Evolutionary conservation across 768 basidiomycete genomes (phyloP).

Genomic region (Pleurotus pulmonarius): DNA sequence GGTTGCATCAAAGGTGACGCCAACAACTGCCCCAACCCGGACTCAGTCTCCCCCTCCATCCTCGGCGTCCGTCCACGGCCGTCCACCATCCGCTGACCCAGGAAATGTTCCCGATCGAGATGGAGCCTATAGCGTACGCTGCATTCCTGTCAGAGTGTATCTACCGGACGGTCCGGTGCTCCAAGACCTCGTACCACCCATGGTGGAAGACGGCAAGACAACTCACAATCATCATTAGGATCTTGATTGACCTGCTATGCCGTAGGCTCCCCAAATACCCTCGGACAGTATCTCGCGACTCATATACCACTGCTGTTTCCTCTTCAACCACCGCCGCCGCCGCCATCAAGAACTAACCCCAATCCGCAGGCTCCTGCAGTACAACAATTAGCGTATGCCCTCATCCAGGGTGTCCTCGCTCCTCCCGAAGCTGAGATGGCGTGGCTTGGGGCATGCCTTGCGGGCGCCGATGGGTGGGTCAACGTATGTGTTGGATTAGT

Average conservation of each 20-base stretch:
- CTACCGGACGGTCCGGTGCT: slow-evolving; percentile 87
- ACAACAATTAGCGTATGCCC: slow-evolving; percentile 63
- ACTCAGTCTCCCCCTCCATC: slow-evolving; percentile 54
- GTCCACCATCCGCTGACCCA: slow-evolving; percentile 65
- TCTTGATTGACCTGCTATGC: not conserved
- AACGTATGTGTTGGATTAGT: slow-evolving; percentile 71
- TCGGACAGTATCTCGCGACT: slow-evolving; percentile 62
- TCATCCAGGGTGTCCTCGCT: slow-evolving; percentile 81
- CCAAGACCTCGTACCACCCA: slow-evolving; percentile 84
- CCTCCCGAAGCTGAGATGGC: slow-evolving; percentile 89
- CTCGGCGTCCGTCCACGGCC: slow-evolving; percentile 53
- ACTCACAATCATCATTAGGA: not conserved
- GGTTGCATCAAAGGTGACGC: slow-evolving; percentile 89
- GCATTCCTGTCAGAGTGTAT: slow-evolving; percentile 86
- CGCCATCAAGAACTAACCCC: slow-evolving; percentile 37
- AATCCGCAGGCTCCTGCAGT: slow-evolving; percentile 29
- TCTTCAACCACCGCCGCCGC: slow-evolving; percentile 38
- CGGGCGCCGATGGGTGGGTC: slow-evolving; percentile 95
- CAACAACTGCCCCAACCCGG: slow-evolving; percentile 64
- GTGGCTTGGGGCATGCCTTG: slow-evolving; percentile 90
- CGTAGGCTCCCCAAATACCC: slow-evolving; percentile 68
- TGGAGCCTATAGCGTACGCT: slow-evolving; percentile 82
- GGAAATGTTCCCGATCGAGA: slow-evolving; percentile 59
- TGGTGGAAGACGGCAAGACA: slow-evolving; percentile 68
- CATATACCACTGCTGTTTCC: slow-evolving; percentile 83